A percentile compares a stretch with the other conserved stretches of the same genome.
phyloP scores from a whole-genome alignment of 192 early-diverging fungal genomes.

The Chytriomyces confervae region DNA sequence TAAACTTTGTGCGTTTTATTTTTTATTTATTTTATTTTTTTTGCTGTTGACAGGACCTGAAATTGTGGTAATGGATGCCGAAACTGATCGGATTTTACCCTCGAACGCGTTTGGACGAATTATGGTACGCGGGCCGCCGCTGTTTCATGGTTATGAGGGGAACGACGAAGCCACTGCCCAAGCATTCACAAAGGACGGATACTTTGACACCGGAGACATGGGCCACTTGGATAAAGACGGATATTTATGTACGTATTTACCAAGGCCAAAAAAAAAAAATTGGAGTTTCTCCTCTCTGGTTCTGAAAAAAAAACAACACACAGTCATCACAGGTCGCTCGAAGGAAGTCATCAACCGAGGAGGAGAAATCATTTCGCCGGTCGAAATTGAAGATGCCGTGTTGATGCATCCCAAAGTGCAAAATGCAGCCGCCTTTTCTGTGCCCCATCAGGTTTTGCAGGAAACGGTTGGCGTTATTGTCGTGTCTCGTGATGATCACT shows the following conservation, averaged over 20 bases:
- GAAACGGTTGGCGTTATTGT: conserved; percentile 51
- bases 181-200: conserved; percentile 55
- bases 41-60: too few relatives aligned
- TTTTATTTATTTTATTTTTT: too few relatives aligned
- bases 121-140: conserved; percentile 46
- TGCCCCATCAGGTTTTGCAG: conserved; percentile 48
- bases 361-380: conserved; percentile 86
- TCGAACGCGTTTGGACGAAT: conserved; percentile 45
- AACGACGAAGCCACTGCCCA: conserved; percentile 21
- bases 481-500: conserved; percentile 26
- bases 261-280: not conserved
- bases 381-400: conserved; percentile 78
- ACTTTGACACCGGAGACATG: conserved; percentile 86
- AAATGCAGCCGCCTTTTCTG: conserved; percentile 47
- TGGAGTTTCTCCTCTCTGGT: too few relatives aligned
- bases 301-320: not conserved
- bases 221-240: conserved; percentile 78
- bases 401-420: conserved; percentile 39
- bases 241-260: conserved; percentile 50
- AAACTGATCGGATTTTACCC: conserved; percentile 4
- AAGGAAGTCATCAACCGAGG: conserved; percentile 91
- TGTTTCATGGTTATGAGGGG: conserved; percentile 50
- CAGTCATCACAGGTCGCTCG: conserved; percentile 75
- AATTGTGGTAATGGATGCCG: too few relatives aligned
- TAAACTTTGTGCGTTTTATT: too few relatives aligned